Evolutionary conservation across 345 rosid species (phyloP), one percentile per base, ranked within the genome.

Genomic region (Eucalyptus polybractea): DNA sequence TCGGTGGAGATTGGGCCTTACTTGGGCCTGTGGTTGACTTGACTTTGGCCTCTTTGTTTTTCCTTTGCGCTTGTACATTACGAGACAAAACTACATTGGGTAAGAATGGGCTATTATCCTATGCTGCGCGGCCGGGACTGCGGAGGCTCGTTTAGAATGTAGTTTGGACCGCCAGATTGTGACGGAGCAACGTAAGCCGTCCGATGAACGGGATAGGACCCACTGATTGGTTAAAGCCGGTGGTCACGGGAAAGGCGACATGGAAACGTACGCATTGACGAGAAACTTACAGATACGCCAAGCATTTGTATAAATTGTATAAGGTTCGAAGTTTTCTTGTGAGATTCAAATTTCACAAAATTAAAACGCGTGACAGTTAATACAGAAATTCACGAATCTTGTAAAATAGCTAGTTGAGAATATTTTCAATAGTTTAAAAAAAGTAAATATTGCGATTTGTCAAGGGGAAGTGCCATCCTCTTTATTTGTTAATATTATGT

Each of bases 401-500:
- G 44, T 19, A 37, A 72, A 33, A 5, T 33, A 33, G 7, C 13
- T 17, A 33, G 10, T 33, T 1, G 40, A 67, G 80, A 31, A 4
- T 31, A 31, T 15, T 67, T 67, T 4, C 3, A 10, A 31, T 7
- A 15, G 0, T 67, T 15, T 8, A 2, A 67, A n/a, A n/a, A 11
- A 60, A 12, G n/a, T 19, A 7, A 1, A 4, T 8, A 29, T 62
- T n/a, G 37, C 3, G 33, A 29, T 62, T 17, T 62, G 2, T 22
- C 37, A 1, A 0, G 1, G 7, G 65, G 29, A 25, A 10, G n/a
- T 3, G 1, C 10, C 13, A 1, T 25, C 4, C 65, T 58, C 14
- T 58, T 58, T 58, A 12, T 58, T 58, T 58, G 29, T 0, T 58
- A 19, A 53, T 53, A 7, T 53, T 53, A 19, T 53, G 9, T 19